These are phyloP conservation scores for Gossypium ekmanianum DNA, from an alignment of 345 rosid genomes.

Conservation along the genomic window DNA sequence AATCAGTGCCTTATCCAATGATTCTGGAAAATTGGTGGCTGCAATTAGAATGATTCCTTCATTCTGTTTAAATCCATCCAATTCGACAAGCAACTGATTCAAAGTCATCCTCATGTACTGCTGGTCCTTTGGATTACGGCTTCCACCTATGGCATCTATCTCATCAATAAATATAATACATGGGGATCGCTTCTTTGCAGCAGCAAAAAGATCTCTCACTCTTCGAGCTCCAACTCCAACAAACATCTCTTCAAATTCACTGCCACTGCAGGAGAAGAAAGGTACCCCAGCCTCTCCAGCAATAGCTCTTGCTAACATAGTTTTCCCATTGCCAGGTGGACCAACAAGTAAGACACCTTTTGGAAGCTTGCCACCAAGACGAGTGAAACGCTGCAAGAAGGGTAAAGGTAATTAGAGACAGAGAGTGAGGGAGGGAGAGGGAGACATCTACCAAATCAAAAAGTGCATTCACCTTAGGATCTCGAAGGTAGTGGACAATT, in stretches of 20 bases:
- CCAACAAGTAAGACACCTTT: conserved; percentile 97
- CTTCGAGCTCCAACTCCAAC: conserved; percentile 99
- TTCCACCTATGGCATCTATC: conserved; percentile 96
- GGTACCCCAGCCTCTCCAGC: conserved; percentile 99
- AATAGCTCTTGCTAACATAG: conserved; percentile 96
- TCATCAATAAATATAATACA: conserved; percentile 96
- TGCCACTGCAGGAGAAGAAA: conserved; percentile 99
- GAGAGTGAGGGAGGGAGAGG: not conserved
- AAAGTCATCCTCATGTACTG: conserved; percentile 97
- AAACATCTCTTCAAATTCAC: conserved; percentile 99
- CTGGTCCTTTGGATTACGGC: conserved; percentile 89
- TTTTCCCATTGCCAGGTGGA: conserved; percentile 98
- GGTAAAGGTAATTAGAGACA: conserved; percentile 3
- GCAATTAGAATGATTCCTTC: conserved; percentile 97
- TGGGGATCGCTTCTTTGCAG: conserved; percentile 94
- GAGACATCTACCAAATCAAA: not conserved
- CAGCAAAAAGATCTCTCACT: conserved; percentile 94
- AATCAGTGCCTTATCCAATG: conserved; percentile 88
- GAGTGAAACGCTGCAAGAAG: conserved; percentile 77
- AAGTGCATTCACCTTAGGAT: conserved; percentile 68
- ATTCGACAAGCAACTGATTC: conserved; percentile 90
- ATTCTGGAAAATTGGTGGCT: conserved; percentile 92
- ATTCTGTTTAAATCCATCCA: conserved; percentile 97
- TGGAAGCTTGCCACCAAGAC: conserved; percentile 96
- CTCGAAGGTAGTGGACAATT: conserved; percentile 94